Conservation (phyloP, 306 rosid genomes). For the Argentina anserina region DNA sequence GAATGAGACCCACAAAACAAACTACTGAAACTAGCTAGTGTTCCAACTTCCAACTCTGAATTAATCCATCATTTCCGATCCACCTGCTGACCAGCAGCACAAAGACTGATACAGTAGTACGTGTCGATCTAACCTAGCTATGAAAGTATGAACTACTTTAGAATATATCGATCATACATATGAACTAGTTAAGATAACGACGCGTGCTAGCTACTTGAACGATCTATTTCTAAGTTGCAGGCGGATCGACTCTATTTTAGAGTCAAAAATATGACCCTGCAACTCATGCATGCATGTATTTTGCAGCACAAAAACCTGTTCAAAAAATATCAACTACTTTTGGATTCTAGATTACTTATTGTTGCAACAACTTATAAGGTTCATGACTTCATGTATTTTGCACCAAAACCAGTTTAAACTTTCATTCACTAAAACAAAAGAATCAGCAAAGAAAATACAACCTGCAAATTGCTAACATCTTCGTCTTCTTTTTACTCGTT, state of each 20-base stretch:
- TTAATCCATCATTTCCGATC: neutral
- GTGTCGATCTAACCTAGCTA: too few relatives aligned
- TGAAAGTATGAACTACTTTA: neutral
- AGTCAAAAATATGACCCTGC: neutral
- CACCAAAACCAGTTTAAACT: too few relatives aligned
- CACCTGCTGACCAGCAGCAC: neutral
- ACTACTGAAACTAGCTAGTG: too few relatives aligned
- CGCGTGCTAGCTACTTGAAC: neutral
- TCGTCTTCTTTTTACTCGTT: too few relatives aligned
- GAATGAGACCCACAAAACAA: conserved; percentile 16
- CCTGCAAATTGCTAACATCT: too few relatives aligned
- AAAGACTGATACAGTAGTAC: neutral
- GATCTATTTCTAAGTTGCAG: neutral
- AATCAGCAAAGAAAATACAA: too few relatives aligned
- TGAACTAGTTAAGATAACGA: neutral
- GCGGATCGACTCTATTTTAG: neutral
- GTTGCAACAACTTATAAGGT: too few relatives aligned
- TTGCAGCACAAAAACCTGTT: neutral
- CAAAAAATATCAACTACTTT: neutral
- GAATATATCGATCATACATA: neutral
- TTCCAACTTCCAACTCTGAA: neutral
- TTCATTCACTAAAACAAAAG: too few relatives aligned
- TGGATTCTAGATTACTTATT: neutral
- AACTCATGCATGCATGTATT: neutral
- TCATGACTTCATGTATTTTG: too few relatives aligned